A percentile compares a stretch with the other conserved stretches of the same genome.
phyloP scores from a whole-genome alignment of 345 rosid species.

The Bruguiera sexangula region DNA sequence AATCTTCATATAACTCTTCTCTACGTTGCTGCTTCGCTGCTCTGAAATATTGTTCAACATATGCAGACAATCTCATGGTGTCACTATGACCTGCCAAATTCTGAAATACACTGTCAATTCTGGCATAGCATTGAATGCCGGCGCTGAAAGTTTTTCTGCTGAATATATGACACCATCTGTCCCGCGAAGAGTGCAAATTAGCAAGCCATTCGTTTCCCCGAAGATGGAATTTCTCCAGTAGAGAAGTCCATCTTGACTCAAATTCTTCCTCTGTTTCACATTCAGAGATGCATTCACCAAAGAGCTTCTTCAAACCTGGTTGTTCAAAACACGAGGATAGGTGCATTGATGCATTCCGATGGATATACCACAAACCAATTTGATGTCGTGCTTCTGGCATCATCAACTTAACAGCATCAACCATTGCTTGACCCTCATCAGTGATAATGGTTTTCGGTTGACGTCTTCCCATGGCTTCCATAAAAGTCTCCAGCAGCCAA shows the following conservation, averaged over 20 bases:
- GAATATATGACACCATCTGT: constrained; percentile 9
- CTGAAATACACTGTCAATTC: background rate
- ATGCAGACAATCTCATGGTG: background rate
- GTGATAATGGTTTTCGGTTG: constrained; percentile 23
- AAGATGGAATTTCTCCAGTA: constrained; percentile 16
- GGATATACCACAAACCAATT: constrained; percentile 15
- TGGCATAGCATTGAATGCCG: background rate
- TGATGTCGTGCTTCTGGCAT: constrained; percentile 12
- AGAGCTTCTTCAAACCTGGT: constrained; percentile 7
- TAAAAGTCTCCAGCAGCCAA: constrained; percentile 27
- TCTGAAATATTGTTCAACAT: constrained; percentile 9
- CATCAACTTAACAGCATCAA: constrained; percentile 10
- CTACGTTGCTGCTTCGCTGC: constrained; percentile 8
- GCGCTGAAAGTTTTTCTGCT: constrained; percentile 9
- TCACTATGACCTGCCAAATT: constrained; percentile 1
- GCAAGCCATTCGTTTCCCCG: constrained; percentile 17
- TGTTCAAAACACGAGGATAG: background rate
- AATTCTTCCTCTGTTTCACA: constrained; percentile 17
- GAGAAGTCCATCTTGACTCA: background rate
- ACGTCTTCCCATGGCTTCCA: constrained; percentile 11
- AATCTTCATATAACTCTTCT: constrained; percentile 23
- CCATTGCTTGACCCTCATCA: constrained; percentile 12
- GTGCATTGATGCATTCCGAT: constrained; percentile 10
- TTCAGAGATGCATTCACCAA: constrained; percentile 17
- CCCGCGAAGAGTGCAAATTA: background rate